Evolutionary conservation across 768 basidiomycete genomes (phyloP).

Genomic region (Amanita exitialis): DNA sequence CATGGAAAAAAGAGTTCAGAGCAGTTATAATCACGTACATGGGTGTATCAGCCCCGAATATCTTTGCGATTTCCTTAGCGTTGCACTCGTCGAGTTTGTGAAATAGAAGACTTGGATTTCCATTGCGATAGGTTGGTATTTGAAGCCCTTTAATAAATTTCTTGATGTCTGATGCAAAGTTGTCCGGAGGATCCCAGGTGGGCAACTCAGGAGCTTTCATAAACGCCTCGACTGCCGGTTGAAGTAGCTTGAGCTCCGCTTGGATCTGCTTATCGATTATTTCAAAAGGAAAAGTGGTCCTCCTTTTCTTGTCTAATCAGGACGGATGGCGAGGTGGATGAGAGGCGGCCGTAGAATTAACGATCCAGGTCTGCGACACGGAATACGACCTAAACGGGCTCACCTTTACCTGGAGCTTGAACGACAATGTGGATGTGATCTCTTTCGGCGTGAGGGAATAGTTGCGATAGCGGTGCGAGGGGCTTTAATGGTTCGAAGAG

Average conservation of each 20-base stretch:
- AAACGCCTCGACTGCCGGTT: slow-evolving; percentile 4
- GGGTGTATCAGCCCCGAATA: slow-evolving; percentile 7
- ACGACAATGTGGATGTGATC: no score
- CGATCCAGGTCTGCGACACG: no score
- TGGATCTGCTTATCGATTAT: slow-evolving; percentile 1
- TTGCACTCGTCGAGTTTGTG: slow-evolving; percentile 10
- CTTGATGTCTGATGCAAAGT: not conserved
- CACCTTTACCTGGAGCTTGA: no score
- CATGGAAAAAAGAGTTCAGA: slow-evolving; percentile 4
- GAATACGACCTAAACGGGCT: no score
- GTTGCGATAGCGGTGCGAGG: no score
- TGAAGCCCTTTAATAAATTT: slow-evolving; percentile 10
- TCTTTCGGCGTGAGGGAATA: no score
- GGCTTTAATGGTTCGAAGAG: no score
- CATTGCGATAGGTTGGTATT: slow-evolving; percentile 10
- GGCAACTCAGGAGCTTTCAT: slow-evolving; percentile 11
- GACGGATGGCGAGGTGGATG: no score
- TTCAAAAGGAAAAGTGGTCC: not conserved
- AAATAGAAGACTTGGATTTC: slow-evolving; percentile 12
- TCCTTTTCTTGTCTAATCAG: no score
- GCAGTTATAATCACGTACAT: slow-evolving; percentile 8
- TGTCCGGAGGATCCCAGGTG: slow-evolving; percentile 10
- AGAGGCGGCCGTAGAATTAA: no score
- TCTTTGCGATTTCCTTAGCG: slow-evolving; percentile 4
- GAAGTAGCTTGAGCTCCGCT: slow-evolving; percentile 8